phyloP scores from a whole-genome alignment of 768 basidiomycete genomes.

The Tricholoma bakamatsutake region DNA sequence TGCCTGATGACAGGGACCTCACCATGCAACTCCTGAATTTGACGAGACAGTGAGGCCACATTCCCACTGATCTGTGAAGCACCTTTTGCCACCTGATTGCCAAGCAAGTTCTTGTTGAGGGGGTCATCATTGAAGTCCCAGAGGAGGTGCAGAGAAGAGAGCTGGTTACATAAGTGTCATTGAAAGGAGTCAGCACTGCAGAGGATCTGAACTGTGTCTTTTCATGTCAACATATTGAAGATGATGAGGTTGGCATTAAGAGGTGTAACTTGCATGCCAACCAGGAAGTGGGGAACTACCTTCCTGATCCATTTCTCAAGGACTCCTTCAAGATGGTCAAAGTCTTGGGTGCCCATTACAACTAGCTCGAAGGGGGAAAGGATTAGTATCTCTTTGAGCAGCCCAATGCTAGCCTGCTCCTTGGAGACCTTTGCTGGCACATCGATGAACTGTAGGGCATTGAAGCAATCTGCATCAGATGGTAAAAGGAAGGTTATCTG shows the following conservation, averaged over 20 bases:
- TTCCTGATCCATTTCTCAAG: background rate
- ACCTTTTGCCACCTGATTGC: too few relatives aligned
- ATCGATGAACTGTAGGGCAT: background rate
- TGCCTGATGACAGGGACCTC: too few relatives aligned
- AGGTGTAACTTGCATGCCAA: background rate
- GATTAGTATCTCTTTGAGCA: background rate
- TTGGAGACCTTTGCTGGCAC: background rate
- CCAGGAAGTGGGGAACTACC: background rate
- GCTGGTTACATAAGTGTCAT: too few relatives aligned
- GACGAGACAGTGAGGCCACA: too few relatives aligned
- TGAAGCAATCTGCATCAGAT: background rate
- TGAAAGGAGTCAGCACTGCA: background rate
- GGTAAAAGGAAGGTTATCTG: slow-evolving; percentile 2
- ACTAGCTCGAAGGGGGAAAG: background rate
- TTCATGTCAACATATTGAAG: background rate
- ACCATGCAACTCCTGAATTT: too few relatives aligned
- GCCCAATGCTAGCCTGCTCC: background rate
- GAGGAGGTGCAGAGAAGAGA: too few relatives aligned
- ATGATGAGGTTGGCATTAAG: background rate
- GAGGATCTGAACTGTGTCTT: background rate
- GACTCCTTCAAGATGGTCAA: background rate
- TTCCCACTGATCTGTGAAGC: too few relatives aligned
- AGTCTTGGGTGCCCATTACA: background rate
- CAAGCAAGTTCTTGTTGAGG: too few relatives aligned
- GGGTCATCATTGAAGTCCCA: too few relatives aligned